Conservation (phyloP, 225 moss, liverwort and hornwort species). For the Neckera pumila region DNA sequence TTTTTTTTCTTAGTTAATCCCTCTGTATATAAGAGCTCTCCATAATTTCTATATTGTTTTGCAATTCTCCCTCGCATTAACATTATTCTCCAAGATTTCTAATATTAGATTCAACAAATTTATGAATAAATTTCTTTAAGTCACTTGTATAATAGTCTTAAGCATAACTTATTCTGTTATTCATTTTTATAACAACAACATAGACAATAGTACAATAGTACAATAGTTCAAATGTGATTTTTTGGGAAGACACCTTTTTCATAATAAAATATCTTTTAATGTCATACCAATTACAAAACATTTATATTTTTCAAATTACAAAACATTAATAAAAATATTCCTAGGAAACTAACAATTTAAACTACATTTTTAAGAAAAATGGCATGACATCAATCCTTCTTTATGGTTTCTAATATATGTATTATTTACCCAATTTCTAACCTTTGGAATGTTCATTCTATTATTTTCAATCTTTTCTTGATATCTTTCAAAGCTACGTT, state of each 20-base stretch:
- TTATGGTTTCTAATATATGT: background rate
- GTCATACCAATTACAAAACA: background rate
- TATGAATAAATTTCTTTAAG: background rate
- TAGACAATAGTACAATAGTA: background rate
- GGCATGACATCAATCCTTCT: background rate
- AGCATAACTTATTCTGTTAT: background rate
- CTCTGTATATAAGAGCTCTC: slow-evolving; percentile 76
- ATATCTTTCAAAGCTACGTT: slow-evolving; percentile 64
- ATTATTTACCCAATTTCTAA: background rate
- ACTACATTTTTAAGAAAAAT: no score
- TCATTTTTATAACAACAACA: background rate
- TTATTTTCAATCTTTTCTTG: slow-evolving; percentile 76
- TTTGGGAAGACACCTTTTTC: background rate
- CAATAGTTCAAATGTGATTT: background rate
- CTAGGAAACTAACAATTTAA: background rate
- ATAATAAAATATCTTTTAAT: background rate
- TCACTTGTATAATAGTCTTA: background rate
- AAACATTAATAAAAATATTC: background rate
- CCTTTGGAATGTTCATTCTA: slow-evolving; percentile 64
- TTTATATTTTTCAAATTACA: no score
- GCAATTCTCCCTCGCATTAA: slow-evolving; percentile 75
- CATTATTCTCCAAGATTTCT: slow-evolving; percentile 91
- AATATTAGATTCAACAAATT: background rate
- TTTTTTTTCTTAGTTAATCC: slow-evolving; percentile 58
- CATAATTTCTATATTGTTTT: slow-evolving; percentile 85